A percentile compares a stretch with the other conserved stretches of the same genome.
These are phyloP conservation scores for Prunus dulcis DNA, from an alignment of 306 rosid genomes.

Conservation along the genomic window DNA sequence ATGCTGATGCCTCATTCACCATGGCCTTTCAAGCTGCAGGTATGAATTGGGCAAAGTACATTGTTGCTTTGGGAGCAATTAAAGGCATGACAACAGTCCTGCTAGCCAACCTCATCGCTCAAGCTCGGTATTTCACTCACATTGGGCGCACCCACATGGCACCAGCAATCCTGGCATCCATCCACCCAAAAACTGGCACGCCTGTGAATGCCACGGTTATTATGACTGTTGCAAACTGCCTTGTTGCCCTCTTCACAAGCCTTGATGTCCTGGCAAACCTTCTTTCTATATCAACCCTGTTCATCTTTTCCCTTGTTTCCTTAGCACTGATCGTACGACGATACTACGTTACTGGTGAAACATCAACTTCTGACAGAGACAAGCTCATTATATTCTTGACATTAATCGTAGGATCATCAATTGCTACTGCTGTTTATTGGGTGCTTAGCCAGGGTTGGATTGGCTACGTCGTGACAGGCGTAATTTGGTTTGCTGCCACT, in stretches of 20 bases:
- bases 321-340: constrained; percentile 22
- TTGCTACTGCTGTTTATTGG: constrained; percentile 20
- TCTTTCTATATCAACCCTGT: constrained; percentile 31
- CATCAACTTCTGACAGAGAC: constrained; percentile 13
- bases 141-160: constrained; percentile 34
- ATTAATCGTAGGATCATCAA: constrained; percentile 24
- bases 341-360: constrained; percentile 22
- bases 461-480: background rate
- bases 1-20: constrained; percentile 22
- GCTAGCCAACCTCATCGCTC: constrained; percentile 23
- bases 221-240: constrained; percentile 33
- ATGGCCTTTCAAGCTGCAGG: constrained; percentile 18
- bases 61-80: constrained; percentile 31
- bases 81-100: constrained; percentile 29
- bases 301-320: constrained; percentile 28
- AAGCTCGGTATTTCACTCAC: constrained; percentile 39
- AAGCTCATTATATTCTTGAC: constrained; percentile 14
- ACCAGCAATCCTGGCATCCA: constrained; percentile 27
- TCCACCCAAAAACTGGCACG: constrained; percentile 25
- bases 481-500: constrained; percentile 18
- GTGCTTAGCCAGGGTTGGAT: constrained; percentile 12
- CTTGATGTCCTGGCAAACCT: constrained; percentile 29
- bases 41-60: constrained; percentile 35
- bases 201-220: constrained; percentile 24
- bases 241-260: constrained; percentile 37